phyloP scores from a whole-genome alignment of 1,284 basidiomycete species.

The Cutaneotrichosporon dermatis region DNA sequence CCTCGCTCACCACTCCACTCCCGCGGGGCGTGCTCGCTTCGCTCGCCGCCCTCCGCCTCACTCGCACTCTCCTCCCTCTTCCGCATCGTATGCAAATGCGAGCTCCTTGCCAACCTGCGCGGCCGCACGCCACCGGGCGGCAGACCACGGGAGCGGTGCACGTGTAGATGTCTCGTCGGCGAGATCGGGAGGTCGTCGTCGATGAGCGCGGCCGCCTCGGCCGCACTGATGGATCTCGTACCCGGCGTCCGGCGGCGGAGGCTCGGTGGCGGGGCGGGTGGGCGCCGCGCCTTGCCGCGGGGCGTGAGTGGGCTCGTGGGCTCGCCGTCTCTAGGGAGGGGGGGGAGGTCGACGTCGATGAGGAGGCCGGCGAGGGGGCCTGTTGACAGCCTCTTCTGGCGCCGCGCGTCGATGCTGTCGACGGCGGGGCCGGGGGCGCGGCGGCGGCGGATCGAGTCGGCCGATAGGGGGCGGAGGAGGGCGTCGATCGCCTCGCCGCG shows the following conservation, averaged over 20 bases:
- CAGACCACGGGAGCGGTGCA: too few species aligned
- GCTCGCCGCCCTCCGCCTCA: not conserved
- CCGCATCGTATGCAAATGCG: conserved; percentile 39
- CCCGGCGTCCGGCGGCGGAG: not conserved
- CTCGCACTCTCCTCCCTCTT: conserved; percentile 13
- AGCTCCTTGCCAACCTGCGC: conserved; percentile 27
- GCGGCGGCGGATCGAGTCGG: conserved; percentile 23
- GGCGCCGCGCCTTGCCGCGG: not conserved
- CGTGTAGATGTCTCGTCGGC: conserved; percentile 2
- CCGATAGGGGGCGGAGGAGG: conserved; percentile 34
- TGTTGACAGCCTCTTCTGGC: conserved; percentile 14
- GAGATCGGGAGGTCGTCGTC: not conserved
- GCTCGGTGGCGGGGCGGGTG: not conserved
- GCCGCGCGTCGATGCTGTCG: not conserved
- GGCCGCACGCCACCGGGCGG: not conserved
- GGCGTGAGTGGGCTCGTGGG: conserved; percentile 1
- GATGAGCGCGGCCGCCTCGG: not conserved
- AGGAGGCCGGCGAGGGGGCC: conserved; percentile 36
- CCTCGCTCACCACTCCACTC: too few species aligned
- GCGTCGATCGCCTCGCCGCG: conserved; percentile 33
- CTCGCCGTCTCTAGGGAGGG: not conserved
- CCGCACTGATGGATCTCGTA: not conserved
- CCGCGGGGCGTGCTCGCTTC: too few species aligned
- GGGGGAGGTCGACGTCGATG: conserved; percentile 27
- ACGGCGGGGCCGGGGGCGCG: not conserved